Percentiles rank a stretch among this genome's conserved stretches.
These are phyloP conservation scores for Lophiostoma macrostomum DNA, from an alignment of 495 filamentous ascomycete species.

Conservation along the genomic window DNA sequence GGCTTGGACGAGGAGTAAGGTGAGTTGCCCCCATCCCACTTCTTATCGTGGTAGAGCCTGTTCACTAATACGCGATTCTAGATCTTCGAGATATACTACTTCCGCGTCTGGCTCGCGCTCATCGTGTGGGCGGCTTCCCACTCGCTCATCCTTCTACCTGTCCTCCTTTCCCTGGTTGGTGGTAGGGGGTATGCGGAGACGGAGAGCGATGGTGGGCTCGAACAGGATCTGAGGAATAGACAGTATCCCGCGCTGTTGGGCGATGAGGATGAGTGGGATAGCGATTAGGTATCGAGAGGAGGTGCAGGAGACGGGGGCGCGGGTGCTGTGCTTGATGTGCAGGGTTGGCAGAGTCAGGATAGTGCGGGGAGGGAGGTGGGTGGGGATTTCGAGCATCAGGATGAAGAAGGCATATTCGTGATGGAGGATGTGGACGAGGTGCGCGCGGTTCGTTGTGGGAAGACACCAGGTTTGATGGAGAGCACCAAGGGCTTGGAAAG, in stretches of 20 bases:
- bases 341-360: too few species aligned
- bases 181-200: slow-evolving; percentile 83
- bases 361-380: too few species aligned
- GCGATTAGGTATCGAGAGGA: slow-evolving; percentile 11
- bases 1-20: slow-evolving; percentile 87
- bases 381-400: too few species aligned
- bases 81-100: slow-evolving; percentile 99
- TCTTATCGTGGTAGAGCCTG: neutral
- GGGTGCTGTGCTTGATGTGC: too few species aligned
- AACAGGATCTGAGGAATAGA: slow-evolving; percentile 66
- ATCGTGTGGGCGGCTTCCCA: slow-evolving; percentile 86
- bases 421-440: too few species aligned
- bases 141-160: slow-evolving; percentile 87
- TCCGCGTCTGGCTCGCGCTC: slow-evolving; percentile 89
- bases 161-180: slow-evolving; percentile 80
- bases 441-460: too few species aligned
- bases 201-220: slow-evolving; percentile 77
- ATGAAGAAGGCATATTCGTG: too few species aligned
- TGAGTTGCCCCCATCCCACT: neutral
- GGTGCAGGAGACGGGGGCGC: too few species aligned
- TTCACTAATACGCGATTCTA: neutral
- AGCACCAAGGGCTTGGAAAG: too few species aligned
- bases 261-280: slow-evolving; percentile 44
- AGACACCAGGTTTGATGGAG: too few species aligned
- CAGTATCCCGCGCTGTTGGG: slow-evolving; percentile 44